Conservation (phyloP, 345 rosid species). For the thale cress (Arabidopsis thaliana) region DNA sequence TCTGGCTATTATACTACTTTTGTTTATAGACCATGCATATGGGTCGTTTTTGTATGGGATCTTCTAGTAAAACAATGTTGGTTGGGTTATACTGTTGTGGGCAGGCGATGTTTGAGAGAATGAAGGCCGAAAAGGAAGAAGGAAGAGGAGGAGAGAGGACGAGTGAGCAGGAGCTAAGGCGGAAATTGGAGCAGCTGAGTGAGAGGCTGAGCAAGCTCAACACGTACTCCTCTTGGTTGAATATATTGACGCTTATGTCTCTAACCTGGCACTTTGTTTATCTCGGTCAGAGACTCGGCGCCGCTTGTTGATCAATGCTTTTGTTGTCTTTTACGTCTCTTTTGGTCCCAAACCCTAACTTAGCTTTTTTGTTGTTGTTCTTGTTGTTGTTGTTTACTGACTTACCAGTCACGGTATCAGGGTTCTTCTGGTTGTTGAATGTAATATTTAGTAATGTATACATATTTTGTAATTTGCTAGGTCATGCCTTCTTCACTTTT, state of each 20-base stretch:
- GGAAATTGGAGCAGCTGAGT: conserved; percentile 47
- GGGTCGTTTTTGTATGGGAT: background rate
- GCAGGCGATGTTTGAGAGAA: conserved; percentile 74
- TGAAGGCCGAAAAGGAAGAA: conserved; percentile 81
- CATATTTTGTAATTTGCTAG: conserved; percentile 12
- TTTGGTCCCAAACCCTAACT: background rate
- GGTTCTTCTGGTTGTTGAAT: conserved; percentile 6
- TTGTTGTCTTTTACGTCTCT: background rate
- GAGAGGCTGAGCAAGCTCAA: conserved; percentile 70
- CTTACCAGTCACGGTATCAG: background rate
- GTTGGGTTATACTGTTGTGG: background rate
- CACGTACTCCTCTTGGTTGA: conserved; percentile 64
- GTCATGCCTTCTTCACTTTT: background rate
- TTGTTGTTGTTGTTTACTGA: conserved; percentile 4
- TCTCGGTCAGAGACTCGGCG: conserved; percentile 55
- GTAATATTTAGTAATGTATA: conserved; percentile 1
- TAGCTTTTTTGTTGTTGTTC: background rate
- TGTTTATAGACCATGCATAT: background rate
- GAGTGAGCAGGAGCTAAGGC: conserved; percentile 38
- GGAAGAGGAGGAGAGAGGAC: conserved; percentile 62
- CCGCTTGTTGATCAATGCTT: conserved; percentile 41
- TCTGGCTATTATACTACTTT: background rate
- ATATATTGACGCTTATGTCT: conserved; percentile 59
- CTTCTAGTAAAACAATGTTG: background rate
- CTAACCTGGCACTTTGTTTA: conserved; percentile 73